phyloP scores from a whole-genome alignment of 2,329 filamentous ascomycete genomes.

The Xylaria sp. region DNA sequence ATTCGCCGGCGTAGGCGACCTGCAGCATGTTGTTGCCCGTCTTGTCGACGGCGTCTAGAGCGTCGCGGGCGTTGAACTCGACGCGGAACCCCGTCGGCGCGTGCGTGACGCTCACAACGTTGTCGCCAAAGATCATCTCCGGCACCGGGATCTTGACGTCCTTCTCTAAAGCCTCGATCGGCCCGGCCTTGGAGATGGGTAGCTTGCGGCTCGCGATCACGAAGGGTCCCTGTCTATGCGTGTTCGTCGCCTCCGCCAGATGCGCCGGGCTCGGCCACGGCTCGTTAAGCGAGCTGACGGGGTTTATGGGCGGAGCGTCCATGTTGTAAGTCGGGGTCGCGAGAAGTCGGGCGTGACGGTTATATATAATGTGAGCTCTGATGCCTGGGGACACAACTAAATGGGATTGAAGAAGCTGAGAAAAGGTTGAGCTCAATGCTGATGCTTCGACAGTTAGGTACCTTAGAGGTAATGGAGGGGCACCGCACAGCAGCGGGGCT shows the following conservation, averaged over 20 bases:
- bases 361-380: neutral
- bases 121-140: slow-evolving; percentile 99
- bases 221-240: slow-evolving; percentile 72
- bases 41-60: slow-evolving; percentile 92
- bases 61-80: slow-evolving; percentile 85
- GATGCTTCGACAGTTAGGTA: neutral
- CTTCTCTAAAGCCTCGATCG: slow-evolving; percentile 85
- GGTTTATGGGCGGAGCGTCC: slow-evolving; percentile 36
- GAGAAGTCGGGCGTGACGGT: neutral
- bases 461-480: neutral
- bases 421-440: neutral
- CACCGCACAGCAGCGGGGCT: neutral
- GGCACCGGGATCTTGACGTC: slow-evolving; percentile 87
- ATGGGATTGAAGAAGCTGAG: neutral
- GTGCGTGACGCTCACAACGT: slow-evolving; percentile 81
- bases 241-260: slow-evolving; percentile 64
- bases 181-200: slow-evolving; percentile 90
- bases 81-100: slow-evolving; percentile 79
- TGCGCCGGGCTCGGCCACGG: slow-evolving; percentile 64
- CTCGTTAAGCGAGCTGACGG: slow-evolving; percentile 58
- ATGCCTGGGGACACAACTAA: neutral
- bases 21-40: slow-evolving; percentile 90
- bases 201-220: slow-evolving; percentile 85
- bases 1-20: slow-evolving; percentile 91
- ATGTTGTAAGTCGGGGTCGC: slow-evolving; percentile 9